Percentiles rank a stretch among this genome's conserved stretches.
Evolutionary conservation across 2,329 filamentous ascomycete genomes (phyloP).

Genomic region (Trichoderma lentiforme): DNA sequence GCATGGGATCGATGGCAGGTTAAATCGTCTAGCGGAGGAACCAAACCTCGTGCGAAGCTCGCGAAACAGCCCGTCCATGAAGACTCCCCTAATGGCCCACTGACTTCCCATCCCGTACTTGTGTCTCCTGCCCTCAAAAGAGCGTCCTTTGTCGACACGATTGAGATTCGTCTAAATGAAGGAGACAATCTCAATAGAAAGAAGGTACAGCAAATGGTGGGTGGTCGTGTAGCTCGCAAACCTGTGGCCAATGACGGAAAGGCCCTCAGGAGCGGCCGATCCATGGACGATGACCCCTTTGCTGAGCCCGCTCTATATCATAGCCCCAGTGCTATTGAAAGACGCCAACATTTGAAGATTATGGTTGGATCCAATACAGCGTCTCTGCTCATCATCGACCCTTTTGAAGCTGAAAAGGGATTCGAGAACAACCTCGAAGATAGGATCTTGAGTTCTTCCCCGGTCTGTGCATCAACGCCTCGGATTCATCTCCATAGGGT

Average conservation of each 20-base stretch:
- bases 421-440: slow-evolving; percentile 39
- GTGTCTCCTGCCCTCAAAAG: neutral
- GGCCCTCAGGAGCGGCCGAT: slow-evolving; percentile 26
- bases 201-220: slow-evolving; percentile 35
- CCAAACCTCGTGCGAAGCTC: slow-evolving; percentile 18
- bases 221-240: slow-evolving; percentile 30
- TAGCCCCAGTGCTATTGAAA: neutral
- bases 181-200: slow-evolving; percentile 33
- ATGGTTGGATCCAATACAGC: neutral
- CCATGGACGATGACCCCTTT: slow-evolving; percentile 33
- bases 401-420: slow-evolving; percentile 37
- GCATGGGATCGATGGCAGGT: slow-evolving; percentile 33
- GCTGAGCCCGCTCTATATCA: slow-evolving; percentile 21
- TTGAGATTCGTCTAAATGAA: slow-evolving; percentile 35
- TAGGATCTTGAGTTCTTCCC: slow-evolving; percentile 36
- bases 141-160: slow-evolving; percentile 28
- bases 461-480: slow-evolving; percentile 39
- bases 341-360: neutral
- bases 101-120: neutral
- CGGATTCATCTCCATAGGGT: slow-evolving; percentile 26
- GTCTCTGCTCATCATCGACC: slow-evolving; percentile 17
- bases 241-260: slow-evolving; percentile 30
- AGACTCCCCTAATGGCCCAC: neutral
- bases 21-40: slow-evolving; percentile 25
- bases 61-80: slow-evolving; percentile 9